Evolutionary conservation across 768 basidiomycete genomes (phyloP).

Genomic region (Naganishia antarctica): DNA sequence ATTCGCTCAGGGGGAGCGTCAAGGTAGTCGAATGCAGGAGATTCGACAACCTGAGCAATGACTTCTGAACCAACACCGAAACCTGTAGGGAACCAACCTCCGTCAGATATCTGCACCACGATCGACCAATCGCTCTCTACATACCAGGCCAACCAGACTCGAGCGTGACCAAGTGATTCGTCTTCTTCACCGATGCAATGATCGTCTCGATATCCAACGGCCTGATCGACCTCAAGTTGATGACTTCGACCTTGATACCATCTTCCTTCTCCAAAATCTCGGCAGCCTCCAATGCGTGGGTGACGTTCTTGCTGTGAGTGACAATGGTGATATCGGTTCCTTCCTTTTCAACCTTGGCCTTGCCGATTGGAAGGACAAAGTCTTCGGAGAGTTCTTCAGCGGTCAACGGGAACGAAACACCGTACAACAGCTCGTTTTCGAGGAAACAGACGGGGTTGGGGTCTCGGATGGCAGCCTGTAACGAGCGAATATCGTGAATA

Average conservation of each 20-base stretch:
- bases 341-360: constrained; percentile 89
- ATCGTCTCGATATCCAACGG: constrained; percentile 98
- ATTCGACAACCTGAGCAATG: constrained; percentile 93
- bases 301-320: constrained; percentile 97
- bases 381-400: constrained; percentile 89
- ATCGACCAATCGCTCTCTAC: not conserved
- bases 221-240: constrained; percentile 88
- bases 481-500: not conserved
- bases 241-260: constrained; percentile 92
- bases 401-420: constrained; percentile 93
- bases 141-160: constrained; percentile 90
- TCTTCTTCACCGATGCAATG: constrained; percentile 96
- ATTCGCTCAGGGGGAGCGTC: constrained; percentile 97
- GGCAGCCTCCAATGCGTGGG: constrained; percentile 89
- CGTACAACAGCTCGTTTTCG: constrained; percentile 99
- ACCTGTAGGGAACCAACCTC: constrained; percentile 43
- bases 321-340: constrained; percentile 93
- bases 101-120: not conserved
- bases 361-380: constrained; percentile 93
- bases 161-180: constrained; percentile 86
- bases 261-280: constrained; percentile 83
- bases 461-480: constrained; percentile 88
- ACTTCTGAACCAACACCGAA: constrained; percentile 99
- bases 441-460: constrained; percentile 98
- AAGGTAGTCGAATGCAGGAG: constrained; percentile 95